Percentiles rank a stretch among this genome's conserved stretches.
These are phyloP conservation scores for Phytophthora colocasiae DNA, from an alignment of 352 stramenopile species.

Conservation along the genomic window DNA sequence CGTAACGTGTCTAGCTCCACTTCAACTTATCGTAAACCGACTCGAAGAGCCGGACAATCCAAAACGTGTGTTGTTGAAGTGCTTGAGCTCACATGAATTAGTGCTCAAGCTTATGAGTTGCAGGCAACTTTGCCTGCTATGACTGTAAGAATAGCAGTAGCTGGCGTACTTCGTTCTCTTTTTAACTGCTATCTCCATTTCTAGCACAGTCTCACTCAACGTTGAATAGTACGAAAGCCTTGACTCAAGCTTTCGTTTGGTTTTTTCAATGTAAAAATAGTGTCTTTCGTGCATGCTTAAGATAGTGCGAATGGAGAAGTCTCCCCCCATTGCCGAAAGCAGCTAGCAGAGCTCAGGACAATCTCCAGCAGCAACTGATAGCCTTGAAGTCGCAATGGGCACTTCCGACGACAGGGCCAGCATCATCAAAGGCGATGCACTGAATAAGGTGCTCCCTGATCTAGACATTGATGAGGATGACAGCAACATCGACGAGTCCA, in stretches of 20 bases:
- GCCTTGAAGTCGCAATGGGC: constrained; percentile 25
- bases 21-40: constrained; percentile 22
- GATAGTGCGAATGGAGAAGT: constrained; percentile 15
- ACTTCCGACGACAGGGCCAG: constrained; percentile 54
- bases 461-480: constrained; percentile 42
- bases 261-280: constrained; percentile 28
- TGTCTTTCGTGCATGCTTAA: constrained; percentile 3
- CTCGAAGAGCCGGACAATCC: constrained; percentile 23
- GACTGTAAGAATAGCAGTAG: constrained; percentile 8
- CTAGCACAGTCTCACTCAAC: neutral
- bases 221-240: too few species aligned
- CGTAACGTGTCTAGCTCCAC: constrained; percentile 11
- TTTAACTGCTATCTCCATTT: constrained; percentile 5
- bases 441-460: constrained; percentile 41
- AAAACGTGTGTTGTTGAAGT: constrained; percentile 21
- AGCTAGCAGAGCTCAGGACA: constrained; percentile 25
- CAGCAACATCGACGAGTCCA: constrained; percentile 39
- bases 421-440: constrained; percentile 60
- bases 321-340: constrained; percentile 28
- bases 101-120: neutral
- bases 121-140: too few species aligned
- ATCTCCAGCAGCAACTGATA: constrained; percentile 10
- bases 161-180: neutral
- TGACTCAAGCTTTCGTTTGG: neutral
- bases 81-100: neutral